phyloP scores from a whole-genome alignment of 176 grass and related monocot species.

The Musa schizocarpa region DNA sequence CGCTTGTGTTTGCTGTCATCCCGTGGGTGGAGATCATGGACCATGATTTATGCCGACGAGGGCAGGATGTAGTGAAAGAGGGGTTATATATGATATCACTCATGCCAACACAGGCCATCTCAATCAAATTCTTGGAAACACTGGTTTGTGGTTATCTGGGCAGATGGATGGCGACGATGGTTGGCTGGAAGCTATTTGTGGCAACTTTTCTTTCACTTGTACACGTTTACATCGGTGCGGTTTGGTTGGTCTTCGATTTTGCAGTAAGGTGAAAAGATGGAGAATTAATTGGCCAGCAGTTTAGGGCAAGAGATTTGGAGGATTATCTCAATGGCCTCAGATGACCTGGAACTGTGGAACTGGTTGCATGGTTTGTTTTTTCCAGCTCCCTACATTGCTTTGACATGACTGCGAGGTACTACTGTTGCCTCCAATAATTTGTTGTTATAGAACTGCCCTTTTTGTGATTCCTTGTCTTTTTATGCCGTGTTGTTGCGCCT shows the following conservation, averaged over 20 bases:
- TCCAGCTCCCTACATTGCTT: too few species aligned
- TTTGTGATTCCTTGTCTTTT: background rate
- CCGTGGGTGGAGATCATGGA: slow-evolving; percentile 91
- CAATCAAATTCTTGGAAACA: slow-evolving; percentile 79
- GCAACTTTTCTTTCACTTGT: slow-evolving; percentile 49
- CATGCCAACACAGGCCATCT: slow-evolving; percentile 62
- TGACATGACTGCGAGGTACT: background rate
- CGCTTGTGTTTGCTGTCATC: slow-evolving; percentile 72
- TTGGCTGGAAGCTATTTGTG: slow-evolving; percentile 57
- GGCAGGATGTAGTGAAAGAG: slow-evolving; percentile 66
- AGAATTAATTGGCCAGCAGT: slow-evolving; percentile 47
- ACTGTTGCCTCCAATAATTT: background rate
- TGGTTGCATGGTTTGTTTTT: background rate
- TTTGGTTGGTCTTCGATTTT: slow-evolving; percentile 85
- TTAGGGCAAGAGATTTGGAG: slow-evolving; percentile 65
- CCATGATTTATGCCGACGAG: slow-evolving; percentile 45
- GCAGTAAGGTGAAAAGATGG: slow-evolving; percentile 56
- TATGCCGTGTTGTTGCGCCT: background rate
- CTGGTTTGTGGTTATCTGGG: slow-evolving; percentile 66
- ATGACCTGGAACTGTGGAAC: slow-evolving; percentile 9
- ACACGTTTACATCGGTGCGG: slow-evolving; percentile 89
- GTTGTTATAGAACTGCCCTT: background rate
- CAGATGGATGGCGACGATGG: slow-evolving; percentile 37
- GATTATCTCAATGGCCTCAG: slow-evolving; percentile 53
- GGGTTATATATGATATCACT: slow-evolving; percentile 69